Conservation (phyloP, 345 rosid species). For the Mallotus nudiflorus region DNA sequence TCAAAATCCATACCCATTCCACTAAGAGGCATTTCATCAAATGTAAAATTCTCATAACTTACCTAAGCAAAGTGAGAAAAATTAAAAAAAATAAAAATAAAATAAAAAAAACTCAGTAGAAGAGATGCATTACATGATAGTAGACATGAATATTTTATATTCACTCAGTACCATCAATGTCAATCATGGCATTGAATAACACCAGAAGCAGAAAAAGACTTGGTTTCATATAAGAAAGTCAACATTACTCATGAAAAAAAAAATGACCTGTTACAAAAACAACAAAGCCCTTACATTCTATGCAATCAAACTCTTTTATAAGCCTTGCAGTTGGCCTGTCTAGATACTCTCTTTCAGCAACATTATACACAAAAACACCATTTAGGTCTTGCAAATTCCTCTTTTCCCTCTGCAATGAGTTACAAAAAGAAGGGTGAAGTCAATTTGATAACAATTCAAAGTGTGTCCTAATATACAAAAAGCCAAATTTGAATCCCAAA, state of each 20-base stretch:
- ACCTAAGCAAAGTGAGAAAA: background rate
- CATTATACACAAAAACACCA: constrained; percentile 77
- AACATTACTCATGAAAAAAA: background rate
- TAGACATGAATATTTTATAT: too few relatives aligned
- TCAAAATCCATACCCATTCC: background rate
- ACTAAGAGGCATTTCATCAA: background rate
- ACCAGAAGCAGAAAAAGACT: background rate
- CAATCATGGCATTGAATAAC: background rate
- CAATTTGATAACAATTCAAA: background rate
- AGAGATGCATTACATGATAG: too few relatives aligned
- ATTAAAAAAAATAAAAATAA: too few relatives aligned
- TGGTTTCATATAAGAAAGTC: too few relatives aligned
- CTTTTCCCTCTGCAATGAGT: constrained; percentile 77
- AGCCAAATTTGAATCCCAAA: background rate
- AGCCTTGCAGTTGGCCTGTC: constrained; percentile 90
- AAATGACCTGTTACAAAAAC: background rate
- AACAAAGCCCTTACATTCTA: constrained; percentile 54
- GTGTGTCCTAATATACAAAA: background rate
- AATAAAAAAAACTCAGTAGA: too few relatives aligned
- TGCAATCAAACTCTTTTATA: constrained; percentile 67
- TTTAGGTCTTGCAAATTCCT: constrained; percentile 79
- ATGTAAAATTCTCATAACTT: background rate
- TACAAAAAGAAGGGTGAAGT: constrained; percentile 7
- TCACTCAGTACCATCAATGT: background rate
- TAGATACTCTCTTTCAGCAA: constrained; percentile 67